These are phyloP conservation scores for Conticribra weissflogii DNA, from an alignment of 108 stramenopile genomes.

Conservation along the genomic window DNA sequence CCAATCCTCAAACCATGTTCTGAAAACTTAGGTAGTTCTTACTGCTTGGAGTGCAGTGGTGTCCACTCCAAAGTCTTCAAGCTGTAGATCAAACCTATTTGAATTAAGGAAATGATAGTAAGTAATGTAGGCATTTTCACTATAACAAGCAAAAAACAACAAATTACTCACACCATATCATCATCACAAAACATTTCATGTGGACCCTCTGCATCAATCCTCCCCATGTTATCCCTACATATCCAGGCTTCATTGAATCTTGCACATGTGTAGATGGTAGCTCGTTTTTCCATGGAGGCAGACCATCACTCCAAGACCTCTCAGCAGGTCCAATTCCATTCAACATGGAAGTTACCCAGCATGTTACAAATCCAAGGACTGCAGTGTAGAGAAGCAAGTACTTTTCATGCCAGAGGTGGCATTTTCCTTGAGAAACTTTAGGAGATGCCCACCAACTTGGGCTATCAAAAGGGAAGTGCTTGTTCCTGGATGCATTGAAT, in stretches of 20 bases:
- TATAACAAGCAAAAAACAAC: slow-evolving; percentile 8
- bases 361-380: slow-evolving; percentile 10
- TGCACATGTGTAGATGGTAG: not conserved
- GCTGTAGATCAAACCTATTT: no score
- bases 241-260: not conserved
- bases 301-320: slow-evolving; percentile 6
- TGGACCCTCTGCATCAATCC: slow-evolving; percentile 9
- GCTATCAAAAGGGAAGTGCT: not conserved
- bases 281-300: not conserved
- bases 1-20: no score
- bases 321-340: slow-evolving; percentile 6
- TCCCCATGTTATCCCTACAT: slow-evolving; percentile 10
- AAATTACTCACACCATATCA: slow-evolving; percentile 5
- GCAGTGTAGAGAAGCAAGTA: slow-evolving; percentile 13
- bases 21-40: no score
- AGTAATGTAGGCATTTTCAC: no score
- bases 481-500: no score
- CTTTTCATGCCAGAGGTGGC: slow-evolving; percentile 25
- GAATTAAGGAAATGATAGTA: no score
- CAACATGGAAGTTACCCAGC: slow-evolving; percentile 9
- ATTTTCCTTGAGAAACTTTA: slow-evolving; percentile 2
- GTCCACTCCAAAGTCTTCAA: no score
- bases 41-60: no score
- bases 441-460: not conserved
- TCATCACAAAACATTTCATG: slow-evolving; percentile 27